Percentiles rank a stretch among this genome's conserved stretches.
Evolutionary conservation across 371 early-diverging fungal species (phyloP).

Genomic region (Mucor piriformis): DNA sequence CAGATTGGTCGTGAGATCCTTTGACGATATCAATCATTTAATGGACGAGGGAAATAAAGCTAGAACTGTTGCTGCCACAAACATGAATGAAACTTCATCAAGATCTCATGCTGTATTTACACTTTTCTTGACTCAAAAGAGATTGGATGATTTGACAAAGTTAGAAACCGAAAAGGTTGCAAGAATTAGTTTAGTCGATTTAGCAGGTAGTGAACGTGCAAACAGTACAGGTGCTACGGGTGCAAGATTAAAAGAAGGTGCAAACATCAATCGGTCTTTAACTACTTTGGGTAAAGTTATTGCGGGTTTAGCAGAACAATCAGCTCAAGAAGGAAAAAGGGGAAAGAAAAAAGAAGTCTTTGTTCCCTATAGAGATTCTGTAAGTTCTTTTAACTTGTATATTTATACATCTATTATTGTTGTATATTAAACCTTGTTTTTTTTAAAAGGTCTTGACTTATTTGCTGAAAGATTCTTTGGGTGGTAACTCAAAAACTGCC

Average conservation of each 20-base stretch:
- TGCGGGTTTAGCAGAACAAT: slow-evolving; percentile 86
- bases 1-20: slow-evolving; percentile 78
- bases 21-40: slow-evolving; percentile 74
- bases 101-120: slow-evolving; percentile 97
- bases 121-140: slow-evolving; percentile 74
- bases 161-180: slow-evolving; percentile 79
- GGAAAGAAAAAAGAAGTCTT: slow-evolving; percentile 59
- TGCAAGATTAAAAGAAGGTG: slow-evolving; percentile 97
- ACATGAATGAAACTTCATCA: slow-evolving; percentile 95
- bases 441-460: slow-evolving; percentile 80
- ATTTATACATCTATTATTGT: no score
- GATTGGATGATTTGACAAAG: slow-evolving; percentile 63
- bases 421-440: background rate
- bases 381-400: no score
- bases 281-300: slow-evolving; percentile 98
- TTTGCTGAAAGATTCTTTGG: slow-evolving; percentile 92
- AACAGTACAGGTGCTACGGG: slow-evolving; percentile 96
- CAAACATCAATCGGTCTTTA: slow-evolving; percentile 96
- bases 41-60: slow-evolving; percentile 92
- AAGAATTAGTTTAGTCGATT: slow-evolving; percentile 81
- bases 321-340: slow-evolving; percentile 49
- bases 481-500: slow-evolving; percentile 93
- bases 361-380: slow-evolving; percentile 91
- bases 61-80: slow-evolving; percentile 92
- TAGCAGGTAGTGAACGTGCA: slow-evolving; percentile 97